These are phyloP conservation scores for Cryptosporidium meleagridis DNA, from an alignment of 169 alveolate species.

Conservation along the genomic window DNA sequence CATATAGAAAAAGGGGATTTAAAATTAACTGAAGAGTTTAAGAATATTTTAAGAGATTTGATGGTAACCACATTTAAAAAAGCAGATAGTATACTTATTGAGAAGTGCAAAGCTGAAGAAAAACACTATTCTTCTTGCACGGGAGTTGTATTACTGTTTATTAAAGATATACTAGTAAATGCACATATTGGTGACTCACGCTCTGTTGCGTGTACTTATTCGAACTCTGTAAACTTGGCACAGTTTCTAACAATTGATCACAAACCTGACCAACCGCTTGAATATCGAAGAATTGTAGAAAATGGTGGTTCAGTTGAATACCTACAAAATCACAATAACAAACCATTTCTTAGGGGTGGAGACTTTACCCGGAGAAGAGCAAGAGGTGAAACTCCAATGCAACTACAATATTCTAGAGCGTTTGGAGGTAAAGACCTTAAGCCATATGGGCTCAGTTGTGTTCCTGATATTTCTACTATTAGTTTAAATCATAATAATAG, in stretches of 20 bases:
- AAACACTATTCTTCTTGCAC: conserved; percentile 86
- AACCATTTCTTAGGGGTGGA: conserved; percentile 86
- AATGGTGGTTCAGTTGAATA: conserved; percentile 68
- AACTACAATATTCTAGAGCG: conserved; percentile 84
- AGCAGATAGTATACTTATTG: conserved; percentile 81
- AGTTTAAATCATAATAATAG: conserved; percentile 74
- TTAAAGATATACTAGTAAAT: conserved; percentile 79
- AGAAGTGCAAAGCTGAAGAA: conserved; percentile 74
- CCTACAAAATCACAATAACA: conserved; percentile 82
- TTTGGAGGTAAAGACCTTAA: conserved; percentile 87
- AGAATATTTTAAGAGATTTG: conserved; percentile 29
- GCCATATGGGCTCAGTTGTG: conserved; percentile 81
- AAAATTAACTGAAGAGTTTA: conserved; percentile 36
- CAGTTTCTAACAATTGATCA: conserved; percentile 83
- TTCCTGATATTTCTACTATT: conserved; percentile 79
- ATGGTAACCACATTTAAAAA: conserved; percentile 76
- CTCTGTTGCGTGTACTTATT: conserved; percentile 7
- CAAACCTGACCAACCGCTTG: conserved; percentile 83
- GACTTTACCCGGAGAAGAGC: conserved; percentile 84
- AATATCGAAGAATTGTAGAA: conserved; percentile 76
- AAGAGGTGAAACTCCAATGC: conserved; percentile 88
- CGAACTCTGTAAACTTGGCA: conserved; percentile 50
- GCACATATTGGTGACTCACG: conserved; percentile 82
- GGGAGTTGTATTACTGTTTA: conserved; percentile 82
- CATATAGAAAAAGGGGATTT: conserved; percentile 30